Evolutionary conservation across 371 early-diverging fungal genomes (phyloP), one percentile per base, ranked within the genome.

Genomic region (Dipsacomyces acuminosporus): DNA sequence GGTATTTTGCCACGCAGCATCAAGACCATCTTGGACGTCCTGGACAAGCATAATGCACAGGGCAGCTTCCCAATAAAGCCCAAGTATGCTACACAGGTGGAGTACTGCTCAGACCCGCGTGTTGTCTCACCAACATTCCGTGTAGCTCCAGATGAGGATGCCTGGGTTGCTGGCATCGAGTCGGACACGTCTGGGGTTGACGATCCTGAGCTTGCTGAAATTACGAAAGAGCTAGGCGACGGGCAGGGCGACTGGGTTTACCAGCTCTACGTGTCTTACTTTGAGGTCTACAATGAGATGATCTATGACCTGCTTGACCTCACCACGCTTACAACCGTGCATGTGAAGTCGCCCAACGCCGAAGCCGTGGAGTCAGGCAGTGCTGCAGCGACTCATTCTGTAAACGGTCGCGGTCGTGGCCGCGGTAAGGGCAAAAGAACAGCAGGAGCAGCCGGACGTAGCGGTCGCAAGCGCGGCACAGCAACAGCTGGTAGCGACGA

Each of bases 231-330:
- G n/a, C 54, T 63, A 9, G 52, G 54, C 19, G 53, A 54, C 8
- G 51, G 36, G 3, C 34, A 19, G 11, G 34, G 64, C 21, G 73
- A 76, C 21, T 83, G 76, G 71, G 82, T 79, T 50, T 89, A 85
- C 54, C 74, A 83, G 19, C 76, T 87, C 17, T 86, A 85, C 78
- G 76, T 86, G 23, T 87, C 87, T 5, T 89, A 83, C 72, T 79
- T 83, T 8, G 93, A 94, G 56, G 80, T 94, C 11, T 90, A 90
- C 61, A 88, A 85, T 24, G 93, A 92, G 60, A 81, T 83, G 56
- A 81, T 92, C 0, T 88, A 84, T 61, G 94, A 94, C 58, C 75
- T 94, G 26, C 69, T 93, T 26, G 78, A 73, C 20, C 60, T 71
- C 30, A 36, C 46, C 0, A 61, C 72, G 25, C 53, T 73, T 20